Evolutionary conservation across 164 flowering plant genomes (phyloP).

Genomic region (Stephania yunnanensis): DNA sequence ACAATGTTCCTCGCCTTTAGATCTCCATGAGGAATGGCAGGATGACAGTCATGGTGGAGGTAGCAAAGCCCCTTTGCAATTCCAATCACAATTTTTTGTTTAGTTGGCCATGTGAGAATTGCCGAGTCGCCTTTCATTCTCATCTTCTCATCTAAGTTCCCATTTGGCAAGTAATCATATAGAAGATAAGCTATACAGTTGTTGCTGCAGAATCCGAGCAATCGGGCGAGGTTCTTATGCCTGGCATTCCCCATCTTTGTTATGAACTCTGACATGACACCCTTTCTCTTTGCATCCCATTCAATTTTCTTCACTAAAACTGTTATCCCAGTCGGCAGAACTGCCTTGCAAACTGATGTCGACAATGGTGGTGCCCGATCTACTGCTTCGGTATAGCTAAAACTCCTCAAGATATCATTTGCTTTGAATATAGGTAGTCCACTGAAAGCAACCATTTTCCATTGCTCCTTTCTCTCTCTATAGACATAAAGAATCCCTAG

Average conservation of each 20-base stretch:
- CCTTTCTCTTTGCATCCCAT: conserved; percentile 42
- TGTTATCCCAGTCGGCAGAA: conserved; percentile 82
- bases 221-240: conserved; percentile 65
- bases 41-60: conserved; percentile 85
- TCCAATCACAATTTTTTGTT: conserved; percentile 48
- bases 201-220: conserved; percentile 81
- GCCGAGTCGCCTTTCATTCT: conserved; percentile 31
- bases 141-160: conserved; percentile 61
- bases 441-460: conserved; percentile 66
- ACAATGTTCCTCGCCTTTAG: conserved; percentile 59
- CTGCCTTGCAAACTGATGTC: conserved; percentile 49
- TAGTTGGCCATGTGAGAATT: conserved; percentile 43
- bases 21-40: conserved; percentile 91
- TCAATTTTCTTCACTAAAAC: conserved; percentile 70
- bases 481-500: conserved; percentile 41
- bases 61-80: conserved; percentile 73
- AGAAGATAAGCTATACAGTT: conserved; percentile 51
- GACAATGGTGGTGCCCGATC: conserved; percentile 28
- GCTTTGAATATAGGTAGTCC: conserved; percentile 80
- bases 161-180: conserved; percentile 75
- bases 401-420: conserved; percentile 67
- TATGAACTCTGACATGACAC: conserved; percentile 33
- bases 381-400: conserved; percentile 33
- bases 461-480: conserved; percentile 39
- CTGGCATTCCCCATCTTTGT: conserved; percentile 59